Percentiles rank a stretch among this genome's conserved stretches.
Conservation (phyloP, 2,329 filamentous ascomycete genomes). For the Trichoderma cornu-damae region DNA sequence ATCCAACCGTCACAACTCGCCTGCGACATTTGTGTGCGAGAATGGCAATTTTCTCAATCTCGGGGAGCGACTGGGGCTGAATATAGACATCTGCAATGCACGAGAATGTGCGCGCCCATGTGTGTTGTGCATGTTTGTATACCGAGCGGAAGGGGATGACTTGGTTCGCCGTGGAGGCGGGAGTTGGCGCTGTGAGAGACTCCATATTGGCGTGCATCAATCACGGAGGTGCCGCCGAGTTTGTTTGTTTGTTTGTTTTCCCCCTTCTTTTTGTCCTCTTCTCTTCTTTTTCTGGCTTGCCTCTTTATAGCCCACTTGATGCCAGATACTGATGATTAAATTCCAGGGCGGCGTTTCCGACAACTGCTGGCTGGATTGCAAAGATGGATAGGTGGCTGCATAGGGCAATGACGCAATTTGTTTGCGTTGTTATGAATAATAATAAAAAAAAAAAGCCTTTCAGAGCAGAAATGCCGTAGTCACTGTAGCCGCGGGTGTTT, state of each 20-base stretch:
- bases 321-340: not conserved
- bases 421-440: not conserved
- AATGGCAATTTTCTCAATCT: slow-evolving; percentile 77
- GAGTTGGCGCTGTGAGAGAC: slow-evolving; percentile 34
- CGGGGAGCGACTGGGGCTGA: slow-evolving; percentile 69
- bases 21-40: slow-evolving; percentile 77
- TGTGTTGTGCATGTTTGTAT: slow-evolving; percentile 71
- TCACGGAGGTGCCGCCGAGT: not conserved
- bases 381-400: not conserved
- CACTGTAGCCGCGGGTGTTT: too few relatives aligned
- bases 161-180: slow-evolving; percentile 25
- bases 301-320: not conserved
- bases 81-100: slow-evolving; percentile 88
- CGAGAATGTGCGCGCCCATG: slow-evolving; percentile 91
- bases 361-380: not conserved
- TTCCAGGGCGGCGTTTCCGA: not conserved
- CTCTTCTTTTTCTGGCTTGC: not conserved
- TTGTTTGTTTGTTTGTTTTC: not conserved
- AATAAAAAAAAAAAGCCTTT: slow-evolving; percentile 3
- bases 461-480: not conserved
- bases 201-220: slow-evolving; percentile 33
- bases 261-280: too few relatives aligned
- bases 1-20: slow-evolving; percentile 80
- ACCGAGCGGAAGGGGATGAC: slow-evolving; percentile 70
- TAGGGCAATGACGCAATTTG: slow-evolving; percentile 13